Evolutionary conservation across 768 basidiomycete species (phyloP).

Genomic region (Leccinum boreale): DNA sequence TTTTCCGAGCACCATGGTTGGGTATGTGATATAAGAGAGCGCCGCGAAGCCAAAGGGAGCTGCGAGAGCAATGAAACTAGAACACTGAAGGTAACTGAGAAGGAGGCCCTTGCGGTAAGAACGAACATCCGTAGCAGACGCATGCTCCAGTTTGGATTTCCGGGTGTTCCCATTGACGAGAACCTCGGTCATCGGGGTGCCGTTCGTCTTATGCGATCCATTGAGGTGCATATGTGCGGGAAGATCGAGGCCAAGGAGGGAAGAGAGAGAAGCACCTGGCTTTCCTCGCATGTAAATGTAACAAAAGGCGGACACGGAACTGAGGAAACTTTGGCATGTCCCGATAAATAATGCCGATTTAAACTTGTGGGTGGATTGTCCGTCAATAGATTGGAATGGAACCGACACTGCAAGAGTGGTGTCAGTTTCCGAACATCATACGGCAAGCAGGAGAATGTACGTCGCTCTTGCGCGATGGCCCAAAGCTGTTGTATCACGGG

Average conservation of each 20-base stretch:
- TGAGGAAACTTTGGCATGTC: constrained; percentile 78
- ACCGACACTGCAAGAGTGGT: constrained; percentile 59
- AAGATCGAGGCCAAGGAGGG: constrained; percentile 57
- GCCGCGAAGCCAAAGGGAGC: constrained; percentile 96
- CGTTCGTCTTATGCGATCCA: constrained; percentile 26
- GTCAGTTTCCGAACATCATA: not conserved
- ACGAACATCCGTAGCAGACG: constrained; percentile 27
- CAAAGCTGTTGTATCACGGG: constrained; percentile 52
- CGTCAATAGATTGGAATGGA: constrained; percentile 72
- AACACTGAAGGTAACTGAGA: constrained; percentile 75
- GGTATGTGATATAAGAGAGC: constrained; percentile 94
- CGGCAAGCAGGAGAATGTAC: constrained; percentile 42
- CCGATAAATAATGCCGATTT: constrained; percentile 83
- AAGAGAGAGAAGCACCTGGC: constrained; percentile 46
- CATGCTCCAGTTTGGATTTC: constrained; percentile 23
- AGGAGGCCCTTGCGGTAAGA: constrained; percentile 51
- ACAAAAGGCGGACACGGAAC: constrained; percentile 69
- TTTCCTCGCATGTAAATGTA: constrained; percentile 70
- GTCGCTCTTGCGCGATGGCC: constrained; percentile 92
- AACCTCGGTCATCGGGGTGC: constrained; percentile 33
- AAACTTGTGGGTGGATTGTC: constrained; percentile 65
- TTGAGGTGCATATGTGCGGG: constrained; percentile 24
- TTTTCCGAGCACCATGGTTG: constrained; percentile 97
- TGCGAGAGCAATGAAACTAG: constrained; percentile 83
- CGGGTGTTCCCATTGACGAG: constrained; percentile 32